Evolutionary conservation across 345 rosid species (phyloP), one percentile per base, ranked within the genome.

Genomic region (Citrus medica): DNA sequence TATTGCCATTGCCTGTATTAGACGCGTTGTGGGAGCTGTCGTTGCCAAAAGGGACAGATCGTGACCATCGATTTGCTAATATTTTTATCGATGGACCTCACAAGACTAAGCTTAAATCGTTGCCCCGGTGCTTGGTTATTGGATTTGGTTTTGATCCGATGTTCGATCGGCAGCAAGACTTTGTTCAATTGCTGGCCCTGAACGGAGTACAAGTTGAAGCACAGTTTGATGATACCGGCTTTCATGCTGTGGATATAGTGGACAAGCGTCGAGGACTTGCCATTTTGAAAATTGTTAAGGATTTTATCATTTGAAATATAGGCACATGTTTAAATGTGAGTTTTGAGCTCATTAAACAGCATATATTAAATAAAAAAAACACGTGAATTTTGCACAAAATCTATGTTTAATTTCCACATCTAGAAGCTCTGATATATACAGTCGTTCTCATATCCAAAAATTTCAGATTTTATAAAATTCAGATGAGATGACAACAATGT

Each of bases 31-130:
- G 90, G 90, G 80, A 79, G 10, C 76, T 87, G 1, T 67, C 86
- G 3, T 62, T 89, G 81, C 92, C 89, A 0, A 60, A 59, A n/a
- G 79, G 83, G 13, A 66, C 82, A 5, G 83, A 89, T 61, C 79
- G 86, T 0, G 88, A 86, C 63, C 90, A 87, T 37, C 69, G 79
- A 55, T 87, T 75, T 37, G 73, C 84, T 28, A 89, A 89, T 63
- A 87, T 87, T 3, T 58, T 42, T 56, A 56, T 24, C 1, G 82
- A 78, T 24, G 74, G 62, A 3, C 62, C 79, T 13, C 71, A 67
- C 35, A 81, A 42, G 73, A 60, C n/a, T 4, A 82, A 74, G 77
- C 55, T 73, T 2, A 4, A 56, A 3, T 38, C 27, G n/a, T 46
- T 80, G 2, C 76, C 77, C 22, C 68, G 80, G 63, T 85, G 79